These are phyloP conservation scores for Bacidia rubella DNA, from an alignment of 495 filamentous ascomycete species.

Conservation along the genomic window DNA sequence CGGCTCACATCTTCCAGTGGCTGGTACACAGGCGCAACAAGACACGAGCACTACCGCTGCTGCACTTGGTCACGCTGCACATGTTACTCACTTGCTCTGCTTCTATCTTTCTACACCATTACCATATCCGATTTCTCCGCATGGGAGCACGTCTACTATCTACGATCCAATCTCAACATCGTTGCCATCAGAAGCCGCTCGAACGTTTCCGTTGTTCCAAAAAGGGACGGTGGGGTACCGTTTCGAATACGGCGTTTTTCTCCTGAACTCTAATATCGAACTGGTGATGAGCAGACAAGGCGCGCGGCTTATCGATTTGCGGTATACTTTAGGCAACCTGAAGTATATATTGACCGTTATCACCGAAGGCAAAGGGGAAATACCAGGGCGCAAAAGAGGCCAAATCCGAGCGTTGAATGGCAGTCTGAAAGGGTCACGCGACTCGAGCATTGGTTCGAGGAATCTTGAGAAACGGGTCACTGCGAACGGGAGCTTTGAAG, in stretches of 20 bases:
- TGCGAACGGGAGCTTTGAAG: not conserved
- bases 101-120: slow-evolving; percentile 69
- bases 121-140: slow-evolving; percentile 64
- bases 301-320: slow-evolving; percentile 66
- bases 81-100: slow-evolving; percentile 60
- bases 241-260: slow-evolving; percentile 89
- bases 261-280: slow-evolving; percentile 90
- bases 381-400: slow-evolving; percentile 65
- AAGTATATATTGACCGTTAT: slow-evolving; percentile 86
- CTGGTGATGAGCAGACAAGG: slow-evolving; percentile 62
- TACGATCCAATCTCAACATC: slow-evolving; percentile 61
- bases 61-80: slow-evolving; percentile 69
- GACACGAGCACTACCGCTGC: slow-evolving; percentile 62
- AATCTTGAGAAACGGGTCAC: not conserved
- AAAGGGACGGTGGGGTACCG: slow-evolving; percentile 65
- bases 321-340: slow-evolving; percentile 82
- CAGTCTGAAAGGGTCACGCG: not conserved
- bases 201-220: slow-evolving; percentile 69
- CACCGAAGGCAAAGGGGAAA: slow-evolving; percentile 60
- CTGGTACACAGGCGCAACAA: slow-evolving; percentile 40
- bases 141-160: slow-evolving; percentile 61
- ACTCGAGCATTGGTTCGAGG: slow-evolving; percentile 1
- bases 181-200: slow-evolving; percentile 42
- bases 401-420: slow-evolving; percentile 51
- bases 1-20: slow-evolving; percentile 62